Percentiles rank a stretch among this genome's conserved stretches.
These are phyloP conservation scores for Encephalitozoon cuniculi DNA, from an alignment of 371 early-diverging fungal genomes.

Conservation along the genomic window DNA sequence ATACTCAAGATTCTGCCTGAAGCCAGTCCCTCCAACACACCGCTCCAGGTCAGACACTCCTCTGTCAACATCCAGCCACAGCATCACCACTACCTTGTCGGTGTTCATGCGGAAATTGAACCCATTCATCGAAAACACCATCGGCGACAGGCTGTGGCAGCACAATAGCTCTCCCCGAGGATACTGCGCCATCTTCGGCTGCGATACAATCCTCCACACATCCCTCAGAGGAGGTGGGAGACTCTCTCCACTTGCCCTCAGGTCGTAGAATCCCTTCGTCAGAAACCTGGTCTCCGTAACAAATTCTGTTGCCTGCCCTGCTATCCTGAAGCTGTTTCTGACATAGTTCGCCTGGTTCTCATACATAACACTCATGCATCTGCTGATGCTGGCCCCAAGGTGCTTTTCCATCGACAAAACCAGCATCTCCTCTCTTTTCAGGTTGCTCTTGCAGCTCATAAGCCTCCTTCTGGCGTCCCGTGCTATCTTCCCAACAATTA, in stretches of 20 bases:
- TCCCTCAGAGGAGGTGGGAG: not conserved
- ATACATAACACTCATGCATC: not conserved
- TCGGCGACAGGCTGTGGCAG: slow-evolving; percentile 12
- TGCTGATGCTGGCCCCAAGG: not conserved
- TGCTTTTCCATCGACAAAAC: not conserved
- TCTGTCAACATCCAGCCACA: slow-evolving; percentile 12
- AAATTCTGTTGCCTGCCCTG: not conserved
- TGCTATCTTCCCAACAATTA: not conserved
- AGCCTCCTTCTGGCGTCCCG: not conserved
- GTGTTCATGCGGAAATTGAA: slow-evolving; percentile 10
- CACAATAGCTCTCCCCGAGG: not conserved
- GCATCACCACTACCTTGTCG: slow-evolving; percentile 15
- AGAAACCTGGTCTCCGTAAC: not conserved
- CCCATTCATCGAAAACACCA: slow-evolving; percentile 26
- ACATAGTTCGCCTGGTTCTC: not conserved
- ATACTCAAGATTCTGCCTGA: not conserved
- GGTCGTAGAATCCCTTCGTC: slow-evolving; percentile 30
- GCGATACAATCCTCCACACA: not conserved
- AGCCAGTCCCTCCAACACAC: slow-evolving; percentile 4
- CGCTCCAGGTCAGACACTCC: not conserved
- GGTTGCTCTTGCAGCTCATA: not conserved
- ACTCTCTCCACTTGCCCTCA: slow-evolving; percentile 3
- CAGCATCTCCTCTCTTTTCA: not conserved
- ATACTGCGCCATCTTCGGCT: not conserved
- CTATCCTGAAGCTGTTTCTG: not conserved